Percentiles rank a stretch among this genome's conserved stretches.
Evolutionary conservation across 441 rosid species (phyloP).

Genomic region (Bruguiera hainesii): DNA sequence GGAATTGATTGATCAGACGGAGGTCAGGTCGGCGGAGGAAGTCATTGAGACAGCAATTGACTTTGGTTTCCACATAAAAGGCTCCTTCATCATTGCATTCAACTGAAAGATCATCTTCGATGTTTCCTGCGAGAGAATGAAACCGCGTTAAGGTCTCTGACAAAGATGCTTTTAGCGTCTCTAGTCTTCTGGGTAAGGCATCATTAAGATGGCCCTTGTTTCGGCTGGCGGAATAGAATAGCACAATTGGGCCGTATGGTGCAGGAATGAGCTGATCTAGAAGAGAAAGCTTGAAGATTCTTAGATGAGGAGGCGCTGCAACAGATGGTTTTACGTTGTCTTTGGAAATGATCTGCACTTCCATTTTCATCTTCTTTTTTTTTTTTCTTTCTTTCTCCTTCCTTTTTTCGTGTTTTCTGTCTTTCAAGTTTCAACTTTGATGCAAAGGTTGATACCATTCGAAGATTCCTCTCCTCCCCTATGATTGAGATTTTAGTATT

Average conservation of each 20-base stretch:
- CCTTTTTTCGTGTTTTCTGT: neutral
- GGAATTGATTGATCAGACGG: constrained; percentile 13
- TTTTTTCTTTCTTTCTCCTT: neutral
- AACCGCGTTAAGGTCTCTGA: constrained; percentile 29
- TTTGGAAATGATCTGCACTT: constrained; percentile 27
- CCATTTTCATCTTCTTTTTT: constrained; percentile 11
- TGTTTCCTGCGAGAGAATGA: constrained; percentile 34
- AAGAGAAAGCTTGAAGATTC: constrained; percentile 29
- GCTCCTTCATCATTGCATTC: constrained; percentile 38
- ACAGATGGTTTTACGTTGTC: constrained; percentile 34
- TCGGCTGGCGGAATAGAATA: constrained; percentile 23
- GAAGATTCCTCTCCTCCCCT: neutral
- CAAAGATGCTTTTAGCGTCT: constrained; percentile 23
- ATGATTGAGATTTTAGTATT: neutral
- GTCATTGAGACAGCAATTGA: constrained; percentile 18
- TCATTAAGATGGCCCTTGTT: neutral
- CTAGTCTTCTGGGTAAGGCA: neutral
- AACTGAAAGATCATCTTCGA: constrained; percentile 24
- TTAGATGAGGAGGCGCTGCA: constrained; percentile 30
- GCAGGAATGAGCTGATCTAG: constrained; percentile 30
- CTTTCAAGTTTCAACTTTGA: neutral
- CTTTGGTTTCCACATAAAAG: constrained; percentile 27
- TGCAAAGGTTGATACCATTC: neutral
- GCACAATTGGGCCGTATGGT: constrained; percentile 23
- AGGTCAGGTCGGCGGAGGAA: constrained; percentile 28